Base-by-base conservation (phyloP, 2,329 filamentous ascomycete genomes). In the Cercospora janseana region DNA sequence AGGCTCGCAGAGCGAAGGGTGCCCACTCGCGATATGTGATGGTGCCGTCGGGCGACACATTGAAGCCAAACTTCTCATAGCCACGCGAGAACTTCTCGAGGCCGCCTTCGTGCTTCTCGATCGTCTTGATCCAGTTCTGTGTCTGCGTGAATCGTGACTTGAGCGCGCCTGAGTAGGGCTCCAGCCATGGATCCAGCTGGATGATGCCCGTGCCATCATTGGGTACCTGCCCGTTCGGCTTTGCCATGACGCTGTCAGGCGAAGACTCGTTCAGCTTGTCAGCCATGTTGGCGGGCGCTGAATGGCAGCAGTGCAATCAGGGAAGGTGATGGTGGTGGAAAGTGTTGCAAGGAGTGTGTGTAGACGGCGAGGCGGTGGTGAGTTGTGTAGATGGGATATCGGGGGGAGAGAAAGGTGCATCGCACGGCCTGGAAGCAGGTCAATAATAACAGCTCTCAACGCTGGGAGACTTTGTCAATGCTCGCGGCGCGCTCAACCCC, bases 21-120 rank as follows among this genome's bases (percentile, higher is more conserved):
- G 93, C 93, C 93, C 93, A 98, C 79, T 98, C 93, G 61, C 89
- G 81, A 71, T 98, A 98, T 51, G 79, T 77, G 59, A 98, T 89
- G 69, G 91, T 90, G 69, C 88, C 88, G 63, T 95, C 83, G 46
- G 81, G 75, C 66, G 85, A 79, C 53, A 93, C 84, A 60, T 88
- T 89, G 71, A 98, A 82, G 49, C 93, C 93, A 66, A 87, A 95
- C 56, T 79, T 85, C 66, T 97, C 89, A 56, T 82, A 86, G 35
- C 93, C 92, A 72, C 80, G 87, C 63, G 87, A 92, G 73, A 97
- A 98, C 69, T 92, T 89, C 54, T 95, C 88, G 34, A 98, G 68
- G 12, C 93, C 89, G 42, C 93, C 93, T 70, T 98, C 93, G 1
- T 80, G 82, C 27, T 88, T 79, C 56, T 95, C 76, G 66, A 98